These are phyloP conservation scores for Bisporella sp. DNA, from an alignment of 2,329 filamentous ascomycete species.

Conservation along the genomic window DNA sequence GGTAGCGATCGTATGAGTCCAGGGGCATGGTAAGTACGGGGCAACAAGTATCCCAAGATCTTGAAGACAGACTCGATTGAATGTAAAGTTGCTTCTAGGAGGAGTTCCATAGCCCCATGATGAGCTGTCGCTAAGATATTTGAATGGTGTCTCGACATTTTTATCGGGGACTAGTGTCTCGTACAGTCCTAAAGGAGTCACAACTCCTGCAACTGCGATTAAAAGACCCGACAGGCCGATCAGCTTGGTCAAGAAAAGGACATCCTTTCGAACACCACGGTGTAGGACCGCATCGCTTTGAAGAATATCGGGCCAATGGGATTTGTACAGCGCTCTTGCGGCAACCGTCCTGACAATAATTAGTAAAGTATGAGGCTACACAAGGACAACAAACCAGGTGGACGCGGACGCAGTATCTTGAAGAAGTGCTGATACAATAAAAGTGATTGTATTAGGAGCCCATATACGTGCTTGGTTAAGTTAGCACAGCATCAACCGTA, in stretches of 20 bases:
- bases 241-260: constrained; percentile 21
- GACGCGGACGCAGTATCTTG: too few relatives aligned
- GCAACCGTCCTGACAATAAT: constrained; percentile 27
- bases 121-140: too few relatives aligned
- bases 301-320: constrained; percentile 36
- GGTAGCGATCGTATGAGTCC: not conserved
- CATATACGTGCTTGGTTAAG: too few relatives aligned
- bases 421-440: too few relatives aligned
- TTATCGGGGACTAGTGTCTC: constrained; percentile 28
- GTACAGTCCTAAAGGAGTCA: constrained; percentile 40
- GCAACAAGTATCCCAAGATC: too few relatives aligned
- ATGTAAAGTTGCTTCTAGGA: constrained; percentile 23
- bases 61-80: constrained; percentile 19
- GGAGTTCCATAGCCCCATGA: too few relatives aligned
- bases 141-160: constrained; percentile 8
- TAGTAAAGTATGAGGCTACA: too few relatives aligned
- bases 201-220: constrained; percentile 34
- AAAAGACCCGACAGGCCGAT: constrained; percentile 26
- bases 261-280: constrained; percentile 25
- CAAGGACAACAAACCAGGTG: too few relatives aligned
- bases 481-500: too few relatives aligned
- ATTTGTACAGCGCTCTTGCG: constrained; percentile 30
- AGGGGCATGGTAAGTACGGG: constrained; percentile 8
- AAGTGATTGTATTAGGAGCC: too few relatives aligned
- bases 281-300: constrained; percentile 30